phyloP scores from a whole-genome alignment of 352 stramenopile genomes.

The Phytophthora lateralis region DNA sequence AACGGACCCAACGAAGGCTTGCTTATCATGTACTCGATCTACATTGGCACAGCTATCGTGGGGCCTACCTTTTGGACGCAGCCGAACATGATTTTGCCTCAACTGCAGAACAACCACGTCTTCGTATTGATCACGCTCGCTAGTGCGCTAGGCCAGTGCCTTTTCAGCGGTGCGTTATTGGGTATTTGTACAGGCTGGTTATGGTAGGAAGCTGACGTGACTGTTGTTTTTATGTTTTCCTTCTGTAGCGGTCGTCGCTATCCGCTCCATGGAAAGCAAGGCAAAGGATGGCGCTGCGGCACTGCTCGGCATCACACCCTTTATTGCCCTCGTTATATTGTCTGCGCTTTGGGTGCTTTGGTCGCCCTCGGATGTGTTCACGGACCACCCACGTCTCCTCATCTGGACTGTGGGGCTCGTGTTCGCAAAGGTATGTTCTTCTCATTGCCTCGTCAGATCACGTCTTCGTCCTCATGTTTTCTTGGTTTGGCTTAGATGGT shows the following conservation, averaged over 20 bases:
- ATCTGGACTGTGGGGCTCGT: constrained; percentile 86
- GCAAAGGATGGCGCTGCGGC: constrained; percentile 65
- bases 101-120: constrained; percentile 79
- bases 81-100: constrained; percentile 59
- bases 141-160: constrained; percentile 65
- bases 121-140: constrained; percentile 81
- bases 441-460: not conserved
- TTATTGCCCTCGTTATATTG: constrained; percentile 65
- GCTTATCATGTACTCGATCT: constrained; percentile 88
- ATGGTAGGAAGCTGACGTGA: not conserved
- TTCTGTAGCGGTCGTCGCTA: constrained; percentile 61
- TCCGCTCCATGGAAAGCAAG: constrained; percentile 64
- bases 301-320: constrained; percentile 68
- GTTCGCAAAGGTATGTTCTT: constrained; percentile 69
- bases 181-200: not conserved
- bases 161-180: constrained; percentile 64
- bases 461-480: not conserved
- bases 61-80: constrained; percentile 74
- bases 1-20: constrained; percentile 98
- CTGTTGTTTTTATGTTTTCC: constrained; percentile 3
- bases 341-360: constrained; percentile 79
- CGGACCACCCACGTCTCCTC: constrained; percentile 80
- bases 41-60: constrained; percentile 66
- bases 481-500: constrained; percentile 60
- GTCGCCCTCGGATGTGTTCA: constrained; percentile 85